These are phyloP conservation scores for Thelephora ganbajun DNA, from an alignment of 768 basidiomycete species.

Conservation along the genomic window DNA sequence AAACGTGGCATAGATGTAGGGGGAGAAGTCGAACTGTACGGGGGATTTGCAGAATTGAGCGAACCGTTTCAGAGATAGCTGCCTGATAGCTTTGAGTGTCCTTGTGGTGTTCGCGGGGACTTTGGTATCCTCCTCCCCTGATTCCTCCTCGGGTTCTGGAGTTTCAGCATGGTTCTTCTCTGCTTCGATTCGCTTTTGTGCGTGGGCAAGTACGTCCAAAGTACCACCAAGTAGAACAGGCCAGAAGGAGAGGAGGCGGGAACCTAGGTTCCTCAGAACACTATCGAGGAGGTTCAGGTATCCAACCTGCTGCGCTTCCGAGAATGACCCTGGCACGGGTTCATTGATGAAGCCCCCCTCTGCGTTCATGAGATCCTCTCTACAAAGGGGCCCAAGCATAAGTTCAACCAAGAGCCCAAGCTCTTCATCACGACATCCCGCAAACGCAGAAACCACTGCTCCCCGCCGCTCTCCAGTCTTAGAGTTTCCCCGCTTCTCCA, in stretches of 20 bases:
- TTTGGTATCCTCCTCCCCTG: slow-evolving; percentile 21
- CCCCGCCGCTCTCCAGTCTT: slow-evolving; percentile 55
- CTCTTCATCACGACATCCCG: slow-evolving; percentile 59
- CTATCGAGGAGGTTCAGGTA: slow-evolving; percentile 79
- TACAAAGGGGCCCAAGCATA: slow-evolving; percentile 64
- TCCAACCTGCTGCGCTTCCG: slow-evolving; percentile 63
- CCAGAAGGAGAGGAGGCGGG: slow-evolving; percentile 58
- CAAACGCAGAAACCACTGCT: slow-evolving; percentile 61
- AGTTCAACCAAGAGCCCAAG: slow-evolving; percentile 68
- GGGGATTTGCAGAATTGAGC: slow-evolving; percentile 78
- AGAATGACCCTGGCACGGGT: slow-evolving; percentile 19
- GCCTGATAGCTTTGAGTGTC: slow-evolving; percentile 51
- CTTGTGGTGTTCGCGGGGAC: slow-evolving; percentile 19
- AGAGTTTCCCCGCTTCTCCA: slow-evolving; percentile 59
- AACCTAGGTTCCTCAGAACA: slow-evolving; percentile 69
- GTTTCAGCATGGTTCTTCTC: slow-evolving; percentile 14
- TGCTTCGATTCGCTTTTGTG: slow-evolving; percentile 43
- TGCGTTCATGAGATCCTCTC: slow-evolving; percentile 2
- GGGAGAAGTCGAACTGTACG: slow-evolving; percentile 57
- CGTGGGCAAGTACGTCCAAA: slow-evolving; percentile 47
- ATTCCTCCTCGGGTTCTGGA: slow-evolving; percentile 23
- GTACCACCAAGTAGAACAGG: slow-evolving; percentile 57
- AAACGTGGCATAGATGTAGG: slow-evolving; percentile 59
- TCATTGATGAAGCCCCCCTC: background rate
- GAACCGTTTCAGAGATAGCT: slow-evolving; percentile 73